Evolutionary conservation across 108 stramenopile species (phyloP).

Genomic region (Aurantiochytrium sp.): DNA sequence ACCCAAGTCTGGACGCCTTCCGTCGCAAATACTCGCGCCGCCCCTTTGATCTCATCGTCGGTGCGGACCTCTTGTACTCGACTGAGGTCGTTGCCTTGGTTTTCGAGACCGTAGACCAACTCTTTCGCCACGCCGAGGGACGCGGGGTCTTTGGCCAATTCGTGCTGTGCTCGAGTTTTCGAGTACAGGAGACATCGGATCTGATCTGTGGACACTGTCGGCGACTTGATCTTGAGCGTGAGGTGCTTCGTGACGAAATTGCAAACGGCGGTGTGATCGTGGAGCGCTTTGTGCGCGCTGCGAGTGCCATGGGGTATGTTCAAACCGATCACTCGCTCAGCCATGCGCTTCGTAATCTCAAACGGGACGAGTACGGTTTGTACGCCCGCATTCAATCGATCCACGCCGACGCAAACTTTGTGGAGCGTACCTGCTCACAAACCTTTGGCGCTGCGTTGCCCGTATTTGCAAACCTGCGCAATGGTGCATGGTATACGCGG

Average conservation of each 20-base stretch:
- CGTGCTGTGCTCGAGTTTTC: constrained; percentile 8
- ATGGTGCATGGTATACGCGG: background rate
- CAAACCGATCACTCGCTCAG: background rate
- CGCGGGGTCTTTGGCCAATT: background rate
- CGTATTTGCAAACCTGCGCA: background rate
- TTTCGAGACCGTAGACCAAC: background rate
- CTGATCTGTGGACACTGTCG: background rate
- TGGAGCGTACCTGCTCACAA: background rate
- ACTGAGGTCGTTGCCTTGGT: background rate
- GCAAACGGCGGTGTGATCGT: background rate
- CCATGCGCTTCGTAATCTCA: background rate
- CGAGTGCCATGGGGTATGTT: background rate
- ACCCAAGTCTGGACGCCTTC: background rate
- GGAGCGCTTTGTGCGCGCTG: background rate
- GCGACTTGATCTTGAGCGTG: background rate
- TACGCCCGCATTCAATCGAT: background rate
- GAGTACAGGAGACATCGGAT: background rate
- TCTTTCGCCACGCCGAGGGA: background rate
- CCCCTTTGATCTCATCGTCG: background rate
- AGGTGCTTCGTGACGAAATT: background rate
- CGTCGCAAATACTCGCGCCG: background rate
- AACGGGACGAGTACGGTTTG: background rate
- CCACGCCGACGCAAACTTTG: background rate
- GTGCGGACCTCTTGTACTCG: background rate
- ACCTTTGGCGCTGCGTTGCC: background rate